These are phyloP conservation scores for Gamarada debralockiae DNA, from an alignment of 495 filamentous ascomycete genomes.

Conservation along the genomic window DNA sequence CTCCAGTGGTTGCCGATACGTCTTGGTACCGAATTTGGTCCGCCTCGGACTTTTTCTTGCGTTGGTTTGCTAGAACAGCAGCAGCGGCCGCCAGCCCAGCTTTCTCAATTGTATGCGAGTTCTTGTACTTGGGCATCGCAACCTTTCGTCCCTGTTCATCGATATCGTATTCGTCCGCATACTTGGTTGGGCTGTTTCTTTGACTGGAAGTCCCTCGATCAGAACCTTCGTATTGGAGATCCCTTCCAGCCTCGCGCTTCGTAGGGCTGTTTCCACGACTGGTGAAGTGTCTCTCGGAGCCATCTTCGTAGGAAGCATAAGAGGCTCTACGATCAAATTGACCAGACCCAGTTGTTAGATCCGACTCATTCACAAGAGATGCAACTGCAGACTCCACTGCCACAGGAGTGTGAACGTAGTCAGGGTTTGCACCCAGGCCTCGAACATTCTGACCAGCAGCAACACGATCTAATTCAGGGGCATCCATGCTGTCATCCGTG, in stretches of 20 bases:
- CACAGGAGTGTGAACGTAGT: conserved; percentile 65
- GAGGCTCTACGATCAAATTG: conserved; percentile 28
- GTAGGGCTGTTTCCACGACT: conserved; percentile 23
- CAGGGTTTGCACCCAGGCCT: conserved; percentile 65
- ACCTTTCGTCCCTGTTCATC: conserved; percentile 53
- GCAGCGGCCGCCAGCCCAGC: conserved; percentile 49
- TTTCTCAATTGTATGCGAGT: conserved; percentile 43
- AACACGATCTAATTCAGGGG: conserved; percentile 53
- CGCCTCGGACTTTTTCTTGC: conserved; percentile 28
- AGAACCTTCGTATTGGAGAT: conserved; percentile 25
- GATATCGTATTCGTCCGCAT: conserved; percentile 42
- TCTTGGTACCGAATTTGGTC: conserved; percentile 24
- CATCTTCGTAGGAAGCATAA: conserved; percentile 37
- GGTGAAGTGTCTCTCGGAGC: conserved; percentile 28
- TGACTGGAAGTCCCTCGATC: conserved; percentile 17
- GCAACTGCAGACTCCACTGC: conserved; percentile 85
- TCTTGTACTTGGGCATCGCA: conserved; percentile 27
- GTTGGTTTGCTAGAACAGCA: conserved; percentile 34
- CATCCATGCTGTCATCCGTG: conserved; percentile 64
- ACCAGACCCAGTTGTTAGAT: conserved; percentile 50
- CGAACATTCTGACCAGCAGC: conserved; percentile 65
- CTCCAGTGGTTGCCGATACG: conserved; percentile 17
- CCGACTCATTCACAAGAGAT: conserved; percentile 76
- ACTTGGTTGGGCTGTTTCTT: conserved; percentile 22
- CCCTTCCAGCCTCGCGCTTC: conserved; percentile 13